These are phyloP conservation scores for Boletus coccyginus DNA, from an alignment of 768 basidiomycete species.

Conservation along the genomic window DNA sequence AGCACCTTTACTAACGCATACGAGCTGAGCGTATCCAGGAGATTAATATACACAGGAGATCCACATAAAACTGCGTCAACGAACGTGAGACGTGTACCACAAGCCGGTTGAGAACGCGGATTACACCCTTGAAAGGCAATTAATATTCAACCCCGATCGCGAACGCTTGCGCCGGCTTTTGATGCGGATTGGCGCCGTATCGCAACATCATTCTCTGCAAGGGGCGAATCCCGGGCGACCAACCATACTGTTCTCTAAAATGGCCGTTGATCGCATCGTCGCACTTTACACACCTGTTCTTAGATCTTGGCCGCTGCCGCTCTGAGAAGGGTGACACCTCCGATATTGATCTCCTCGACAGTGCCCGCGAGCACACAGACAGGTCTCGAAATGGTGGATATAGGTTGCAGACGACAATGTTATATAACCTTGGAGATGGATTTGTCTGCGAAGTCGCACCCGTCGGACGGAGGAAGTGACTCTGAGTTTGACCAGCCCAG, in stretches of 20 bases:
- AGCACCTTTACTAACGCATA: conserved; percentile 95
- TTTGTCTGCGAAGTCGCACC: conserved; percentile 78
- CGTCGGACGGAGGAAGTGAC: conserved; percentile 94
- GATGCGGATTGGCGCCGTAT: conserved; percentile 98
- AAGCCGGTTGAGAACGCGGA: neutral
- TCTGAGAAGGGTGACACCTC: conserved; percentile 94
- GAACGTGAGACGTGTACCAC: conserved; percentile 4
- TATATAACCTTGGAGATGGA: conserved; percentile 89
- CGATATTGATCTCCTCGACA: conserved; percentile 98
- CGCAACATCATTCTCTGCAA: conserved; percentile 85
- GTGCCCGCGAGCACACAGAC: conserved; percentile 89
- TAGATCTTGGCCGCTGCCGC: conserved; percentile 99
- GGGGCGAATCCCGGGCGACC: conserved; percentile 70
- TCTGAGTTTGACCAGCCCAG: conserved; percentile 85
- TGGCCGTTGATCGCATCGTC: conserved; percentile 95
- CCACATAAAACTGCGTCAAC: conserved; percentile 70
- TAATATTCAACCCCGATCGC: conserved; percentile 80
- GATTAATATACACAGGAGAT: conserved; percentile 97
- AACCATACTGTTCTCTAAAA: conserved; percentile 94
- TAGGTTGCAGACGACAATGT: conserved; percentile 97
- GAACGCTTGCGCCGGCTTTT: conserved; percentile 97
- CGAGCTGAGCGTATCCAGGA: conserved; percentile 95
- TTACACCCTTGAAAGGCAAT: conserved; percentile 91
- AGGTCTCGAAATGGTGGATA: conserved; percentile 94
- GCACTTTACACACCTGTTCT: conserved; percentile 80